Evolutionary conservation across 2,329 filamentous ascomycete genomes (phyloP), one percentile per base, ranked within the genome.

Genomic region (Seiridium cupressi): DNA sequence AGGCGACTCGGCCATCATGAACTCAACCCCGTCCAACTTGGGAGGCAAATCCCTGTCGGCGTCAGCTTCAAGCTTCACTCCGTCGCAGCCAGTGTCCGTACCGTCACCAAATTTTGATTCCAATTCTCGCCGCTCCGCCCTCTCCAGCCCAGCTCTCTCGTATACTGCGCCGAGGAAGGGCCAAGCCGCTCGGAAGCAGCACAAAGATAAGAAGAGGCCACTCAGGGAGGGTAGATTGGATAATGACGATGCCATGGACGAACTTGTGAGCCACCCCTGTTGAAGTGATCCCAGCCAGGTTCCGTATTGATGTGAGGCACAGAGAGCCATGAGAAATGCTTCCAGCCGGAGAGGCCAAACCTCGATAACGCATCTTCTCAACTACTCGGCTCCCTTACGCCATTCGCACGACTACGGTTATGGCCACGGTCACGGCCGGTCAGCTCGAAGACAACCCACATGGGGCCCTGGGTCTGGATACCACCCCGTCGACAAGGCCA

Each of bases 301-400:
- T 55, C 42, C 18, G 10, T n/a, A 40, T 40, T 57, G 46, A 44
- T 18, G 36, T 62, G 55, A 64, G n/a, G 26, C 47, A 61, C 47
- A 73, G 63, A 77, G 83, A 64, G 83, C 83, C 26, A 74, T 86
- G 60, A 79, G 82, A 60, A 86, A 85, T 65, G 74, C 83, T 10
- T 81, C 80, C n/a, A 84, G 83, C 70, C 89, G 95, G 61, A 92
- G 95, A 69, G 95, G 95, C 58, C 94, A 97, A 76, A 97, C 93
- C 58, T 96, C 92, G 70, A 99, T 99, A 72, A 98, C 95, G 46
- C 95, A 99, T 76, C 79, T 99, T 60, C 91, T 99, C 83, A 94
- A 94, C 79, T 96, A 97, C 76, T 88, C 90, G 49, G 81, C 92
- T 26, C 91, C 93, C 31, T 88, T 90, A 47, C 86, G 91, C 53